Percentiles rank a stretch among this genome's conserved stretches.
Conservation (phyloP, 345 rosid species). For the Bretschneidera sinensis region DNA sequence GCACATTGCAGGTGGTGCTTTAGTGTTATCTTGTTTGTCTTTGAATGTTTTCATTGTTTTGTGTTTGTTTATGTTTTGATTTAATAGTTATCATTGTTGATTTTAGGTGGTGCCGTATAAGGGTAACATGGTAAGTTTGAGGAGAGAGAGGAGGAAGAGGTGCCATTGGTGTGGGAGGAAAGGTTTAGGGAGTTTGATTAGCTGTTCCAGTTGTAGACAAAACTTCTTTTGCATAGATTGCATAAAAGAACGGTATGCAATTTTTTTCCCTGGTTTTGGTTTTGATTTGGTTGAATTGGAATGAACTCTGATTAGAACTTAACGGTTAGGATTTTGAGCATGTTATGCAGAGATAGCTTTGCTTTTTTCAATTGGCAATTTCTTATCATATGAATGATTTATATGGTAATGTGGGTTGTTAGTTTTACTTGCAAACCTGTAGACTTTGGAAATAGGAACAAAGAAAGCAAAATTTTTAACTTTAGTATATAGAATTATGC, state of each 20-base stretch:
- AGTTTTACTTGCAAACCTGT: not conserved
- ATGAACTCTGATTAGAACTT: not conserved
- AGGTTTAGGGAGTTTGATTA: conserved; percentile 43
- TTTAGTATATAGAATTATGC: not conserved
- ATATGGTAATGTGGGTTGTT: not conserved
- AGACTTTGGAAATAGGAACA: not conserved
- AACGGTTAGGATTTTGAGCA: not conserved
- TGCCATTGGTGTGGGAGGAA: conserved; percentile 88
- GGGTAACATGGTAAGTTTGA: conserved; percentile 45
- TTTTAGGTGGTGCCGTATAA: conserved; percentile 55
- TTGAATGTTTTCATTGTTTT: too few relatives aligned
- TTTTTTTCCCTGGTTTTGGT: conserved; percentile 3
- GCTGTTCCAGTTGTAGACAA: conserved; percentile 65
- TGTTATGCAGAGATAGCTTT: too few relatives aligned
- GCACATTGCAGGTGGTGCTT: conserved; percentile 52
- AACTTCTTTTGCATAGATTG: conserved; percentile 73
- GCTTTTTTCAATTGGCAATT: not conserved
- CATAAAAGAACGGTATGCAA: conserved; percentile 63
- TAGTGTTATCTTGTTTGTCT: not conserved
- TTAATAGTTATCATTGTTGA: not conserved
- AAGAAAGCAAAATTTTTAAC: too few relatives aligned
- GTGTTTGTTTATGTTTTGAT: not conserved
- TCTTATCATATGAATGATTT: not conserved
- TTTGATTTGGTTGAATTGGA: conserved; percentile 1
- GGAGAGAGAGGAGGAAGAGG: conserved; percentile 58